Conservation (phyloP, 106 monocot genomes). For the Iris macrosiphon region DNA sequence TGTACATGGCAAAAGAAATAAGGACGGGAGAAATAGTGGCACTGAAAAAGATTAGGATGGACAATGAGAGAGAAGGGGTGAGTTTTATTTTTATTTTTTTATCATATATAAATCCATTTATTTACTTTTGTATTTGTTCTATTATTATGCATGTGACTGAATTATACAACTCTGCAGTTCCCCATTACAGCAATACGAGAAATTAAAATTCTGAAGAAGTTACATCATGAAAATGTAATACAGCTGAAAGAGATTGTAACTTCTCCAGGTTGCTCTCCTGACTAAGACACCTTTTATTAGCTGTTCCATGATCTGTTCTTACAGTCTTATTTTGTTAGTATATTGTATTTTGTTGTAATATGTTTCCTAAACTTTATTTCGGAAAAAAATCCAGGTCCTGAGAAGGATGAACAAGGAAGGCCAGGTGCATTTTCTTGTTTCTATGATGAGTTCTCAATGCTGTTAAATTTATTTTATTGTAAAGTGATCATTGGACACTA, state of each 20-base stretch:
- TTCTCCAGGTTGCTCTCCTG: slow-evolving; percentile 64
- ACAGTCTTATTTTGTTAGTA: background rate
- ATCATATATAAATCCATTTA: background rate
- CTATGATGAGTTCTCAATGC: too few relatives aligned
- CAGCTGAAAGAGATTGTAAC: slow-evolving; percentile 93
- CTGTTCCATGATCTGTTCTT: slow-evolving; percentile 49
- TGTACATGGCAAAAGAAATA: slow-evolving; percentile 94
- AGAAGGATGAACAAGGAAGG: slow-evolving; percentile 86
- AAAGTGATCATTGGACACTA: too few relatives aligned
- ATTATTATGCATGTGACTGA: too few relatives aligned
- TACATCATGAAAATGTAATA: slow-evolving; percentile 79
- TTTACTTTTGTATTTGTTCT: background rate
- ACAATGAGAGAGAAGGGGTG: slow-evolving; percentile 97
- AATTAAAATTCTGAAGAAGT: slow-evolving; percentile 80
- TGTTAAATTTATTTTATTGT: too few relatives aligned
- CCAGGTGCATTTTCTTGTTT: slow-evolving; percentile 26
- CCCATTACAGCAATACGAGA: slow-evolving; percentile 96
- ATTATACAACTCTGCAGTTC: slow-evolving; percentile 69
- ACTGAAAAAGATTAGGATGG: slow-evolving; percentile 90
- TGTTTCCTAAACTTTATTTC: background rate
- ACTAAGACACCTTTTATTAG: too few relatives aligned
- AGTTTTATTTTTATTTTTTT: slow-evolving; percentile 4
- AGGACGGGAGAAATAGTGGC: slow-evolving; percentile 90
- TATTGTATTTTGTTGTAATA: background rate
- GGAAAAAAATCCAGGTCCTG: slow-evolving; percentile 75